A percentile compares a stretch with the other conserved stretches of the same genome.
Evolutionary conservation across 1,284 basidiomycete species (phyloP).

Genomic region (Macrocybe sp.): DNA sequence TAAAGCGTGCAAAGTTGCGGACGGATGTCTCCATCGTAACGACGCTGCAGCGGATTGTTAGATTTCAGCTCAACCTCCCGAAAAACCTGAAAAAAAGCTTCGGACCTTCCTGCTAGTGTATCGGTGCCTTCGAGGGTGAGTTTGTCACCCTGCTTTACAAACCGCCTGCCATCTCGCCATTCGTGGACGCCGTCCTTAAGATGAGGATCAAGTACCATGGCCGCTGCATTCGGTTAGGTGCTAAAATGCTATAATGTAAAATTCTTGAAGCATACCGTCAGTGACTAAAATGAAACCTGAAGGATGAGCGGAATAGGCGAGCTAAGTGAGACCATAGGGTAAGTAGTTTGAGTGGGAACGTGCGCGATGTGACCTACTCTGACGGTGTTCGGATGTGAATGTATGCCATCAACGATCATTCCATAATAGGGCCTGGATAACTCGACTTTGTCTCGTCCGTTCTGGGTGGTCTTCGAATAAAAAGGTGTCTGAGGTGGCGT

Average conservation of each 20-base stretch:
- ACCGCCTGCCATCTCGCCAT: slow-evolving; percentile 78
- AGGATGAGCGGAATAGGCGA: slow-evolving; percentile 80
- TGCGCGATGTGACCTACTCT: slow-evolving; percentile 41
- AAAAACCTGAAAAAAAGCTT: neutral
- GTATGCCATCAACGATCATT: slow-evolving; percentile 87
- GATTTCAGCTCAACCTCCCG: slow-evolving; percentile 7
- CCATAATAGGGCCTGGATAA: slow-evolving; percentile 77
- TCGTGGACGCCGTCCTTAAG: slow-evolving; percentile 81
- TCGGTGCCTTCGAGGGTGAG: slow-evolving; percentile 82
- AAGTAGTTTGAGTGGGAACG: neutral
- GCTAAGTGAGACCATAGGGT: slow-evolving; percentile 31
- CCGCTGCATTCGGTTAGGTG: slow-evolving; percentile 40
- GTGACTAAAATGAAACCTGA: slow-evolving; percentile 86
- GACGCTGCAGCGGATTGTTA: slow-evolving; percentile 40
- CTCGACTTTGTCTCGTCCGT: slow-evolving; percentile 11
- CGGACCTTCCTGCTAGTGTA: slow-evolving; percentile 81
- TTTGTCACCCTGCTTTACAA: slow-evolving; percentile 77
- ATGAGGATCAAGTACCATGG: slow-evolving; percentile 84
- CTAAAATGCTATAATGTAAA: neutral
- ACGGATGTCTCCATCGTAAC: slow-evolving; percentile 81
- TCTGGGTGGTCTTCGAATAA: slow-evolving; percentile 23
- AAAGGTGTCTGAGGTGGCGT: slow-evolving; percentile 59
- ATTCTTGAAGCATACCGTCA: slow-evolving; percentile 51
- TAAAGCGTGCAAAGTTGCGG: slow-evolving; percentile 79
- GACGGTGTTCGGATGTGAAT: slow-evolving; percentile 88